Percentiles rank a stretch among this genome's conserved stretches.
Conservation (phyloP, 1,139 yeast genomes). For the Geotrichum bryndzae region DNA sequence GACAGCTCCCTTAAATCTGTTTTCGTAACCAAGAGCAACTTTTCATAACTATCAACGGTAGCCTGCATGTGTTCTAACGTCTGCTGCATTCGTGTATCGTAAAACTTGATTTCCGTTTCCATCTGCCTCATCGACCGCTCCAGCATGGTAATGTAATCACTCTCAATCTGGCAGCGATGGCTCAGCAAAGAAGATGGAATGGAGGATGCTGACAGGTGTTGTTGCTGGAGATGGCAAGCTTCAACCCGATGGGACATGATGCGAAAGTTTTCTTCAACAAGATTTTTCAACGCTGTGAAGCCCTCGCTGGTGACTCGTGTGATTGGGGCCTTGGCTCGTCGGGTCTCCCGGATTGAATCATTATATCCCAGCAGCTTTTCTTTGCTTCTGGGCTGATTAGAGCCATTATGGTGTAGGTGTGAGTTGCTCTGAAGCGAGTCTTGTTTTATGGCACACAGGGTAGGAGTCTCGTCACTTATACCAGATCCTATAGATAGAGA, state of each 20-base stretch:
- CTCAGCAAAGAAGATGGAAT: not conserved
- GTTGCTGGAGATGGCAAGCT: not conserved
- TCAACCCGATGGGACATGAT: not conserved
- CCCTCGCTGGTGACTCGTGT: not conserved
- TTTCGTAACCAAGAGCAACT: not conserved
- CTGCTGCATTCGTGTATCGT: not conserved
- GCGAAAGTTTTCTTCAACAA: not conserved
- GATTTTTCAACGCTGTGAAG: not conserved
- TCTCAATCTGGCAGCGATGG: not conserved
- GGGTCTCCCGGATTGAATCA: not conserved
- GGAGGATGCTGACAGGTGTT: not conserved
- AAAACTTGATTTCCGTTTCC: not conserved
- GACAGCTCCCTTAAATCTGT: not conserved
- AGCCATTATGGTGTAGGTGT: no score
- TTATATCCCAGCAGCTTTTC: not conserved
- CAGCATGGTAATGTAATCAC: not conserved
- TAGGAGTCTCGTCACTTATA: not conserved
- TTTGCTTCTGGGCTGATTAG: not conserved
- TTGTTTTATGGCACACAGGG: not conserved
- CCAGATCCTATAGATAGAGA: not conserved
- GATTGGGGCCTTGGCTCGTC: not conserved
- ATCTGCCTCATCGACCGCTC: not conserved
- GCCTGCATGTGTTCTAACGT: not conserved
- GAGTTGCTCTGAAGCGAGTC: not conserved
- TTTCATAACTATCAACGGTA: not conserved